Base-by-base conservation (phyloP, 2,329 filamentous ascomycete species). In the Graphiopsis chlorocephala region DNA sequence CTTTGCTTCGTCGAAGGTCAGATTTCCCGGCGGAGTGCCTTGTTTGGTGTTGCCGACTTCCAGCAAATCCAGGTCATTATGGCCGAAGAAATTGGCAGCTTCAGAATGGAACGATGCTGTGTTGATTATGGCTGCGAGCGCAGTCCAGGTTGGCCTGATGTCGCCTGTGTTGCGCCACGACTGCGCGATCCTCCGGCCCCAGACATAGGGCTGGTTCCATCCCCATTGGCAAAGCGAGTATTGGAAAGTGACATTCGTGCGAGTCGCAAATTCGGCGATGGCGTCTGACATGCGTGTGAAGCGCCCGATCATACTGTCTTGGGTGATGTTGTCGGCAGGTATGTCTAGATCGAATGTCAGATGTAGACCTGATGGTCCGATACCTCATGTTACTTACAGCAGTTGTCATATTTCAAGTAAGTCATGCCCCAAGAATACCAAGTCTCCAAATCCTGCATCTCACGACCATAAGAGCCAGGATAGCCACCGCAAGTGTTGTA, bases 261-360 rank as follows among this genome's bases (percentile, higher is more conserved):
- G 53, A 17, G 33, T 52, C 50, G 68, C 48, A 61, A 70, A 65
- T 45, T 68, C 57, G 61, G 63, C 25, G 65, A 81, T 66, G 50
- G 68, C 65, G 11, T 67, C 58, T 5, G 68, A 64, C 73, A 75
- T 75, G 26, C 71, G 69, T 45, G 61, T 61, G 58, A 70, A 75
- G 11, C 71, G 68, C 4, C 71, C 72, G 55, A 70, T 67, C 61
- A 73, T 69, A 47, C 73, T 74, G 38, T 72, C 68, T 45, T 72
- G 67, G 7, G 72, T 73, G 7, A 73, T 63, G 23, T 71, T 72
- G 65, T 75, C 73, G 48, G 67, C 70, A 14, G 70, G 70, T 5
- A 71, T 70, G 53, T 70, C 65, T 64, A 26, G 25, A 1, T 17
- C 17, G 3, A 2, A 14, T 11, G 53, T 57, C 20, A 57, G 20